These are phyloP conservation scores for Saccharomycopsis schoenii DNA, from an alignment of 805 yeast genomes.

Conservation along the genomic window DNA sequence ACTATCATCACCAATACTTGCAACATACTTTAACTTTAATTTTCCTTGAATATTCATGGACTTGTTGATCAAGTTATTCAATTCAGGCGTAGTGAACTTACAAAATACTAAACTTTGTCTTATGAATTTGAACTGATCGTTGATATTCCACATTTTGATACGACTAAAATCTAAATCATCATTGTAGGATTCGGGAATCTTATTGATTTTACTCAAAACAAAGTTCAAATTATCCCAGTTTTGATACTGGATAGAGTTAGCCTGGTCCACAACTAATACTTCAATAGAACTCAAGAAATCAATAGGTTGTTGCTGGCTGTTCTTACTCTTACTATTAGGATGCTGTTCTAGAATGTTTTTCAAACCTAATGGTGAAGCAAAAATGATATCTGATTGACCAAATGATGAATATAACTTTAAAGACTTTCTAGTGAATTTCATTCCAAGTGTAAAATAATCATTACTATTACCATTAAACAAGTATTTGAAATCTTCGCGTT, in stretches of 20 bases:
- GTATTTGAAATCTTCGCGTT: constrained; percentile 76
- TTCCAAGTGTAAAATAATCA: constrained; percentile 86
- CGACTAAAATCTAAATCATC: constrained; percentile 86
- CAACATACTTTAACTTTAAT: constrained; percentile 31
- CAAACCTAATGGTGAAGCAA: constrained; percentile 89
- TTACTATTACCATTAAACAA: constrained; percentile 82
- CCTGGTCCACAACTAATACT: constrained; percentile 66
- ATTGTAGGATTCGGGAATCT: constrained; percentile 64
- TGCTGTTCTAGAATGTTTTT: constrained; percentile 65
- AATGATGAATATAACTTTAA: constrained; percentile 76
- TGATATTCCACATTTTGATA: constrained; percentile 85
- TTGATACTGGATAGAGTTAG: constrained; percentile 83
- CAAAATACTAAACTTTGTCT: constrained; percentile 74
- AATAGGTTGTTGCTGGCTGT: constrained; percentile 61
- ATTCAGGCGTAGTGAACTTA: constrained; percentile 72
- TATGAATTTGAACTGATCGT: constrained; percentile 62
- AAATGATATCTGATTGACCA: constrained; percentile 72
- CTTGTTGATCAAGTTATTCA: constrained; percentile 46
- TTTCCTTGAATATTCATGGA: constrained; percentile 52
- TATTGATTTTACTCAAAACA: constrained; percentile 58
- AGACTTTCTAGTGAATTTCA: constrained; percentile 82
- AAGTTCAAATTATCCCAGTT: constrained; percentile 82
- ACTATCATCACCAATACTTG: not conserved
- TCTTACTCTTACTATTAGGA: constrained; percentile 45
- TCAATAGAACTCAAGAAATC: constrained; percentile 90